Conservation (phyloP, 345 rosid genomes). For the Populus nigra region DNA sequence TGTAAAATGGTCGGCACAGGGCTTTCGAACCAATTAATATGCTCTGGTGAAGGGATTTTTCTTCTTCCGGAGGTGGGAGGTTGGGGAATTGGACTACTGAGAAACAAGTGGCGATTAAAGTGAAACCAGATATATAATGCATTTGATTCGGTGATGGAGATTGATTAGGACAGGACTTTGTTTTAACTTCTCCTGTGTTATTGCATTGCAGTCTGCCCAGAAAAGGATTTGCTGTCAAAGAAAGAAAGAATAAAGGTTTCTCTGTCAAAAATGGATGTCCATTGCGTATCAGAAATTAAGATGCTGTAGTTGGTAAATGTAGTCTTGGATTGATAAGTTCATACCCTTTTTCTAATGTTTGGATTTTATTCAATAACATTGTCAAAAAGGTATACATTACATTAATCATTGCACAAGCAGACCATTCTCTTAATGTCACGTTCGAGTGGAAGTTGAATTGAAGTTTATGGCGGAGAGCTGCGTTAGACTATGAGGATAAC, state of each 20-base stretch:
- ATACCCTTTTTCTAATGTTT: background rate
- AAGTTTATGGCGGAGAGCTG: background rate
- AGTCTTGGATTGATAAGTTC: background rate
- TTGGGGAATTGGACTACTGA: constrained; percentile 11
- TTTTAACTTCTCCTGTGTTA: background rate
- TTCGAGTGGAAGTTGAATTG: background rate
- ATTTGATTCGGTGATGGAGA: background rate
- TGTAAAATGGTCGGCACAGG: background rate
- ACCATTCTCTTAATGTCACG: too few species aligned
- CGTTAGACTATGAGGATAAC: background rate
- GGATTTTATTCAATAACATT: background rate
- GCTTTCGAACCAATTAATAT: background rate
- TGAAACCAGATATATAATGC: background rate
- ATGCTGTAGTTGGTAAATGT: background rate
- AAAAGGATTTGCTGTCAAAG: too few species aligned
- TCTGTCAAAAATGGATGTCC: background rate
- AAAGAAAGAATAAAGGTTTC: too few species aligned
- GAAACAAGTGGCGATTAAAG: background rate
- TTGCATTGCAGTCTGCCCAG: background rate
- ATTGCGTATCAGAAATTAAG: background rate
- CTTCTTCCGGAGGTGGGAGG: background rate
- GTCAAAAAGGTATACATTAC: background rate
- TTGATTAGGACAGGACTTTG: background rate
- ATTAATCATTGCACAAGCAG: background rate
- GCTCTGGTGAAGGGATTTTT: background rate